phyloP scores from a whole-genome alignment of 768 basidiomycete genomes.

The Mycena rosella region DNA sequence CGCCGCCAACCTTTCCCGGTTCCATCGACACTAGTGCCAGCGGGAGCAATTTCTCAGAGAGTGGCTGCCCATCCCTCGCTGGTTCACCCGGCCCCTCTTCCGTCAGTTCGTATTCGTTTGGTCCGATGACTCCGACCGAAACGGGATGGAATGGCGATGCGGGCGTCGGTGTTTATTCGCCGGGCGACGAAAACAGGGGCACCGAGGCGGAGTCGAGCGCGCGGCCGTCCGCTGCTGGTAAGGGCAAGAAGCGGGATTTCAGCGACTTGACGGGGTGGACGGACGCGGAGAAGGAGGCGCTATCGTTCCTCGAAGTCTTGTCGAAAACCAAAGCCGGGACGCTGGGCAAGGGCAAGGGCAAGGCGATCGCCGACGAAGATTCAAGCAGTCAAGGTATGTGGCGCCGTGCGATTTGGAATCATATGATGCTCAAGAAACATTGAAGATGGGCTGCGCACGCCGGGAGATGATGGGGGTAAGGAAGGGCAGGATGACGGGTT shows the following conservation, averaged over 20 bases:
- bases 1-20: not conserved
- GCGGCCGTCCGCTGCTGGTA: not conserved
- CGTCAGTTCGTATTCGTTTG: slow-evolving; percentile 42
- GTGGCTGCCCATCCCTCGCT: slow-evolving; percentile 38
- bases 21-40: slow-evolving; percentile 21
- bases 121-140: slow-evolving; percentile 30
- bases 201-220: not conserved
- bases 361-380: slow-evolving; percentile 31
- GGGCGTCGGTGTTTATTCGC: slow-evolving; percentile 20
- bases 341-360: slow-evolving; percentile 28
- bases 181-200: slow-evolving; percentile 17
- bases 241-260: slow-evolving; percentile 32
- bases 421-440: slow-evolving; percentile 36
- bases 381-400: slow-evolving; percentile 42
- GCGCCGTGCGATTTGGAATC: slow-evolving; percentile 35
- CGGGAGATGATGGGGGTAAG: not conserved
- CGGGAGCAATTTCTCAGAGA: slow-evolving; percentile 21
- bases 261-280: slow-evolving; percentile 29
- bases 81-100: slow-evolving; percentile 49
- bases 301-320: slow-evolving; percentile 27
- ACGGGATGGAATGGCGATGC: slow-evolving; percentile 25
- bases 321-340: slow-evolving; percentile 3
- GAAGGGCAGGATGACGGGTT: slow-evolving; percentile 20
- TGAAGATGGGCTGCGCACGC: slow-evolving; percentile 24
- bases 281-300: slow-evolving; percentile 25